phyloP scores from a whole-genome alignment of 2,329 filamentous ascomycete genomes.

The Dactylonectria macrodidyma region DNA sequence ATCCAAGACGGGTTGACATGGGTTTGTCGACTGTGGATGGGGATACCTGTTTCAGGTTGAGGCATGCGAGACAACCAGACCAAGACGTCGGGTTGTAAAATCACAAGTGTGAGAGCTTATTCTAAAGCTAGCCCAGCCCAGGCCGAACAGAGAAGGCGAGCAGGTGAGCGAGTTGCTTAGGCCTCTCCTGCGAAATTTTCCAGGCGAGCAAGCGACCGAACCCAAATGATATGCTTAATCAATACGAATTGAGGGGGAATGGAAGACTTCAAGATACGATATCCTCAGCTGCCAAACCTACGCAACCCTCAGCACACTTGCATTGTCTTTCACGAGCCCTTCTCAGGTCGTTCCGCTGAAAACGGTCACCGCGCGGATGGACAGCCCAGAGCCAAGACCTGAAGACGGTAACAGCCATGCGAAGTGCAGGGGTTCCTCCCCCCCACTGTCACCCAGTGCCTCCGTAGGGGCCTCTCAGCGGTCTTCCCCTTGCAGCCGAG shows the following conservation, averaged over 20 bases:
- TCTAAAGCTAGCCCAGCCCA: neutral
- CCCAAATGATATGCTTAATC: neutral
- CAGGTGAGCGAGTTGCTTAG: neutral
- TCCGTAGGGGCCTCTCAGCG: slow-evolving; percentile 4
- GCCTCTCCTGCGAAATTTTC: neutral
- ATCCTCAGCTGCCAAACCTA: neutral
- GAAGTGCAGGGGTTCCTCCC: neutral
- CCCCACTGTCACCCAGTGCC: neutral
- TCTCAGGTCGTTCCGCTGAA: slow-evolving; percentile 6
- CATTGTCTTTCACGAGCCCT: neutral
- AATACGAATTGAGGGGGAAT: too few relatives aligned
- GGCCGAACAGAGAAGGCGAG: neutral
- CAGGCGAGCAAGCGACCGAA: neutral
- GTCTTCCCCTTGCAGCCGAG: slow-evolving; percentile 8
- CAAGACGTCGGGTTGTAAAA: neutral
- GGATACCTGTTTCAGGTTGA: slow-evolving; percentile 45
- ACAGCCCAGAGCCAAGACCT: neutral
- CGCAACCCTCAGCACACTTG: neutral
- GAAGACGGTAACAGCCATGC: neutral
- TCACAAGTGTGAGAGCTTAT: neutral
- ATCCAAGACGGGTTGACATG: slow-evolving; percentile 17
- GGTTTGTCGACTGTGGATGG: slow-evolving; percentile 34
- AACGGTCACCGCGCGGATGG: neutral
- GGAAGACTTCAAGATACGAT: neutral
- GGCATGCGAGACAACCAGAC: slow-evolving; percentile 19